phyloP scores from a whole-genome alignment of 2,329 filamentous ascomycete species.

The Pyricularia sp. region DNA sequence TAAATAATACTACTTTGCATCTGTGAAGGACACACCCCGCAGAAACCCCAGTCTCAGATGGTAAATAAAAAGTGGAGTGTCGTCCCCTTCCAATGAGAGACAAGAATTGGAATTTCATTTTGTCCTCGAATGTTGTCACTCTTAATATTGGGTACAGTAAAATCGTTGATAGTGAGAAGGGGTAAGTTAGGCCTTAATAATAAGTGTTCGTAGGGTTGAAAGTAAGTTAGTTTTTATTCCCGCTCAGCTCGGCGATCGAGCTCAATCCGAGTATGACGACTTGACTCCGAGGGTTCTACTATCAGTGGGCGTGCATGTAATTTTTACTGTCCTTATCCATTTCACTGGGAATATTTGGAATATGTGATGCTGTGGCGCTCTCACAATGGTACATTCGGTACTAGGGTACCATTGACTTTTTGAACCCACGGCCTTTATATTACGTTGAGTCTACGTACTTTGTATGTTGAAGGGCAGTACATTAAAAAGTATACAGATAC shows the following conservation, averaged over 20 bases:
- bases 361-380: not conserved
- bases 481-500: no score
- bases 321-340: not conserved
- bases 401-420: not conserved
- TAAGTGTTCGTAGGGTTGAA: not conserved
- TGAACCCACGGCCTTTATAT: not conserved
- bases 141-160: not conserved
- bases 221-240: not conserved
- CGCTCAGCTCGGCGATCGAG: not conserved
- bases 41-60: not conserved
- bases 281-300: not conserved
- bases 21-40: not conserved
- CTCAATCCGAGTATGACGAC: not conserved
- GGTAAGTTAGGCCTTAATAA: not conserved
- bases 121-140: not conserved
- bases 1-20: not conserved
- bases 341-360: not conserved
- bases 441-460: not conserved
- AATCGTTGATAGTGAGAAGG: not conserved
- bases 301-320: not conserved
- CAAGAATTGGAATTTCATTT: not conserved
- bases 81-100: not conserved
- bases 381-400: not conserved
- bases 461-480: not conserved
- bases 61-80: not conserved